Evolutionary conservation across 2,329 filamentous ascomycete species (phyloP).

Genomic region (Aspergillus pseudonomiae): DNA sequence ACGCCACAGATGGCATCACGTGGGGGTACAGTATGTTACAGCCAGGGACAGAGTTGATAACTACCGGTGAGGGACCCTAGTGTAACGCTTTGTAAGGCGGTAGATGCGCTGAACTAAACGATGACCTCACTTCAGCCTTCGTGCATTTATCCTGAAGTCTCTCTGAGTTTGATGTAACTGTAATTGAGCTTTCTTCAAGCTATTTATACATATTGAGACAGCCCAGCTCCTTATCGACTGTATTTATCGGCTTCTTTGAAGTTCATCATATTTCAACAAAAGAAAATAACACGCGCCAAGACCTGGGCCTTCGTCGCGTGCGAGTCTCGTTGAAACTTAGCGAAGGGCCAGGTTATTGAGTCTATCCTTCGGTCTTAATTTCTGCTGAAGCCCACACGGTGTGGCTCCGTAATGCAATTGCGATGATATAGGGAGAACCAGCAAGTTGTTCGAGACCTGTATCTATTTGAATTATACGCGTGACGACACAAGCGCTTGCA

Average conservation of each 20-base stretch:
- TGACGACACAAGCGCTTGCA: background rate
- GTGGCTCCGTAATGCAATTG: background rate
- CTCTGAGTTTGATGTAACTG: background rate
- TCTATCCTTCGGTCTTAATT: background rate
- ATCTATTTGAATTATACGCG: background rate
- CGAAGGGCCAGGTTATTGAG: background rate
- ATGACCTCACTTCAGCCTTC: constrained; percentile 1
- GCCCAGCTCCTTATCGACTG: background rate
- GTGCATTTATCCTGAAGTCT: background rate
- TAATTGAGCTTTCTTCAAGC: background rate
- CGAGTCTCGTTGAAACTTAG: background rate
- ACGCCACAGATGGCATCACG: background rate
- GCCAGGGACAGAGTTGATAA: background rate
- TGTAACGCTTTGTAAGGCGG: background rate
- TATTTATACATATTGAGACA: background rate
- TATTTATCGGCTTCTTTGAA: background rate
- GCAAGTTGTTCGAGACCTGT: background rate
- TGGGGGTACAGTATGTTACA: background rate
- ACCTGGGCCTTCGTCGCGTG: constrained; percentile 6
- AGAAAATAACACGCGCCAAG: constrained; percentile 8
- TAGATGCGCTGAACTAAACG: background rate
- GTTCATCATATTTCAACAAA: background rate
- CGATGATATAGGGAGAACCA: background rate
- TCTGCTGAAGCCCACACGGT: background rate
- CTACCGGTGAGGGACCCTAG: background rate